Conservation (phyloP, 2,329 filamentous ascomycete species). For the Claviceps sp. region DNA sequence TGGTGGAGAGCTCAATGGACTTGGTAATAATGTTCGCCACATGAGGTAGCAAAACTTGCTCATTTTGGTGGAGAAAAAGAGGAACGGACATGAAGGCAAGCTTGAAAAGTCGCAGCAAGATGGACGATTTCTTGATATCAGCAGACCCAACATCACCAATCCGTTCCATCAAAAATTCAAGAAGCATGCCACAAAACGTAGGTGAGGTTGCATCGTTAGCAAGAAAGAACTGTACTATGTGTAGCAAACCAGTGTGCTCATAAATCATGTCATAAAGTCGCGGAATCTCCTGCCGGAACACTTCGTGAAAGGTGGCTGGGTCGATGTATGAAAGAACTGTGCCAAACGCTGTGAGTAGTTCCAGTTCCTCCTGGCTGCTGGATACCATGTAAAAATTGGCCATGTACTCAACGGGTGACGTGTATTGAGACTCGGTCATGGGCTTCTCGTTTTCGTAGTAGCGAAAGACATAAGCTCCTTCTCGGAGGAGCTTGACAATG, state of each 20-base stretch:
- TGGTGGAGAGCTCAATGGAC: conserved; percentile 91
- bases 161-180: conserved; percentile 93
- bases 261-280: conserved; percentile 97
- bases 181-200: conserved; percentile 93
- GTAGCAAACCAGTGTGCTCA: conserved; percentile 83
- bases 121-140: conserved; percentile 85
- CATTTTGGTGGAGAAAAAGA: conserved; percentile 85
- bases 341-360: conserved; percentile 90
- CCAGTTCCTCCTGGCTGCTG: conserved; percentile 91
- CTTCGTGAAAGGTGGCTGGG: conserved; percentile 94
- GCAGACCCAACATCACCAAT: conserved; percentile 90
- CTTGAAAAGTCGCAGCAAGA: conserved; percentile 89
- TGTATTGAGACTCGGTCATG: conserved; percentile 55
- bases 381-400: conserved; percentile 91
- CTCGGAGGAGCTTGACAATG: conserved; percentile 91
- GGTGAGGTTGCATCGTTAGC: conserved; percentile 97
- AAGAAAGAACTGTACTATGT: conserved; percentile 95
- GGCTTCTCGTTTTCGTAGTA: conserved; percentile 90
- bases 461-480: conserved; percentile 89
- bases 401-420: conserved; percentile 81
- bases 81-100: conserved; percentile 99
- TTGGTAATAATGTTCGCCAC: conserved; percentile 96
- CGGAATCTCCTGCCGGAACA: conserved; percentile 94
- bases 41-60: conserved; percentile 87
- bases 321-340: conserved; percentile 98